Evolutionary conservation across 2,329 filamentous ascomycete species (phyloP), one percentile per base, ranked within the genome.

Genomic region (Aureobasidium sp.): DNA sequence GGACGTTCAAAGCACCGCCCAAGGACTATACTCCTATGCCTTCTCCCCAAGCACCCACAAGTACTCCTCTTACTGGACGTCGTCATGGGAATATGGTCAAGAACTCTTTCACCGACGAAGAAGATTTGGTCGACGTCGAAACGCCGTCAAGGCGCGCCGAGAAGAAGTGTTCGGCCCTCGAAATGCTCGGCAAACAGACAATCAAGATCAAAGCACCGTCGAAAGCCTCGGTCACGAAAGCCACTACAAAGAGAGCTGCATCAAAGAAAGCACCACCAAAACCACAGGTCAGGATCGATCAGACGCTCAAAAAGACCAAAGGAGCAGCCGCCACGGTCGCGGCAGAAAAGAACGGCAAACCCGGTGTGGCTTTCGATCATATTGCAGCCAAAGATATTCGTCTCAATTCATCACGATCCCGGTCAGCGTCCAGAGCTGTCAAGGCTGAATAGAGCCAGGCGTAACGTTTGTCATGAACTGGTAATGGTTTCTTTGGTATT

Each of bases 141-240:
- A 68, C 66, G n/a, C 66, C 66, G 7, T 63, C 62, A 14, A 66
- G 64, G 44, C 63, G 62, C 25, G 37, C 48, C 4, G 48, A 51
- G 7, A 57, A 58, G 39, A 58, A 57, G 17, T 21, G 29, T 12
- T 44, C 17, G 14, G 55, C 50, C 6, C 49, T 41, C 38, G 53
- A 51, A 17, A 12, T 53, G 19, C 59, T 60, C 22, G 57, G 60
- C 32, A 57, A 57, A 38, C 32, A 38, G 27, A 56, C 53, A 7
- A 8, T 25, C 21, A 52, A 51, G 38, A 22, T 35, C 38, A 49
- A 53, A 7, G 19, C 37, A 7, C 17, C 25, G 6, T 22, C 30
- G n/a, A 32, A 53, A 40, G 17, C 32, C n/a, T 59, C 58, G 25
- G 35, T 53, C 11, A 58, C 61, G 34, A 58, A 57, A 32, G 40